A percentile compares a stretch with the other conserved stretches of the same genome.
These are phyloP conservation scores for Botrytis aclada DNA, from an alignment of 2,329 filamentous ascomycete genomes.

Conservation along the genomic window DNA sequence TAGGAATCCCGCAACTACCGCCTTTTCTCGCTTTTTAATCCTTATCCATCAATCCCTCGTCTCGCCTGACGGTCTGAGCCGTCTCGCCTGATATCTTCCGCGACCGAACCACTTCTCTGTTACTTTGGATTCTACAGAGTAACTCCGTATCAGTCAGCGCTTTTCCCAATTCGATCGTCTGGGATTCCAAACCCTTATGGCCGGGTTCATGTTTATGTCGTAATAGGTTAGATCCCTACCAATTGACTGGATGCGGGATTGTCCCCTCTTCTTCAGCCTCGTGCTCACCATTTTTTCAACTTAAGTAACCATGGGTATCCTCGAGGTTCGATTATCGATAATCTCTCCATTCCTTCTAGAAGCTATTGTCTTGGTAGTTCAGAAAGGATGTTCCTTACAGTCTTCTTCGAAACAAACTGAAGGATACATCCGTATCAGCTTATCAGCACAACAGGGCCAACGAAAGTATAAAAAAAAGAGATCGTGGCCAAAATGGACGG, in stretches of 20 bases:
- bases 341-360: conserved; percentile 5
- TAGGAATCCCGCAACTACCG: neutral
- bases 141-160: too few relatives aligned
- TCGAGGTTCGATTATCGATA: neutral
- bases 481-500: neutral
- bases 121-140: neutral
- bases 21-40: neutral
- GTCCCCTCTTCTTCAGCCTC: conserved; percentile 12
- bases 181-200: neutral
- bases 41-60: neutral
- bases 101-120: neutral
- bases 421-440: neutral
- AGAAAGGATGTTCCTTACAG: conserved; percentile 7
- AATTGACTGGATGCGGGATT: conserved; percentile 1
- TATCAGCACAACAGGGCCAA: neutral
- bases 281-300: neutral
- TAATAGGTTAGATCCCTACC: neutral
- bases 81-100: neutral
- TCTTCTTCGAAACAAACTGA: neutral
- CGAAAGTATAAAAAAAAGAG: neutral
- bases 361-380: neutral
- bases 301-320: conserved; percentile 5
- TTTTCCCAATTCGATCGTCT: neutral
- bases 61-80: neutral
- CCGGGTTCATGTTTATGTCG: neutral